A percentile compares a stretch with the other conserved stretches of the same genome.
Evolutionary conservation across 495 filamentous ascomycete species (phyloP).

Genomic region (Penicillium daleae): DNA sequence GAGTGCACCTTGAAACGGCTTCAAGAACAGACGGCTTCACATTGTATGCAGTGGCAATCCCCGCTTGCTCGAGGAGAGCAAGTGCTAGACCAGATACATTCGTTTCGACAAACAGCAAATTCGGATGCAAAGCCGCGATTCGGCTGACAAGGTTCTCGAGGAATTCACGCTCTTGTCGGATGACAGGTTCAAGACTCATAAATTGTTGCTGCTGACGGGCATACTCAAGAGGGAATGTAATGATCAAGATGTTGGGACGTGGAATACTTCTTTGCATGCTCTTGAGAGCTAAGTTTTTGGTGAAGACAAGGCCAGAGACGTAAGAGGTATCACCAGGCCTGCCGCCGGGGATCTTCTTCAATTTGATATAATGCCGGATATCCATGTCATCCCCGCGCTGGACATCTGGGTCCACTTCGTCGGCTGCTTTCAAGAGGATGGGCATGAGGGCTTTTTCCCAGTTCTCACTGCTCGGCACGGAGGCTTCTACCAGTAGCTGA

Average conservation of each 20-base stretch:
- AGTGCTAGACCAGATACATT: slow-evolving; percentile 90
- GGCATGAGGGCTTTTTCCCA: slow-evolving; percentile 95
- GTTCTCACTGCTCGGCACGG: slow-evolving; percentile 68
- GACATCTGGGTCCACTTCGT: slow-evolving; percentile 93
- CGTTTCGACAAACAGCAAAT: slow-evolving; percentile 83
- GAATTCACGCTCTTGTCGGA: slow-evolving; percentile 95
- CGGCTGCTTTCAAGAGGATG: slow-evolving; percentile 87
- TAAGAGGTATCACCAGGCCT: slow-evolving; percentile 89
- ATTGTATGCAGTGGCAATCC: slow-evolving; percentile 91
- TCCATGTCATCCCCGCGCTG: slow-evolving; percentile 91
- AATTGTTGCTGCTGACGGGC: slow-evolving; percentile 93
- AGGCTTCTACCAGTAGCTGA: slow-evolving; percentile 78
- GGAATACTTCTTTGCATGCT: slow-evolving; percentile 88
- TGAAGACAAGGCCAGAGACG: slow-evolving; percentile 94
- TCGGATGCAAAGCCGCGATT: slow-evolving; percentile 83
- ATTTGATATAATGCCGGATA: slow-evolving; percentile 96
- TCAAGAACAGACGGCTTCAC: slow-evolving; percentile 95
- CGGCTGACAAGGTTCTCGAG: slow-evolving; percentile 88
- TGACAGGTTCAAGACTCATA: slow-evolving; percentile 97
- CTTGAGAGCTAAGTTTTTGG: slow-evolving; percentile 94
- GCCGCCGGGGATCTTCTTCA: slow-evolving; percentile 94
- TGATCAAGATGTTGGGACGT: slow-evolving; percentile 85
- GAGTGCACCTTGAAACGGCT: slow-evolving; percentile 87
- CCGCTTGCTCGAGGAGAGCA: slow-evolving; percentile 81
- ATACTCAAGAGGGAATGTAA: slow-evolving; percentile 96